These are phyloP conservation scores for Microbotryum saponariae DNA, from an alignment of 1,284 basidiomycete species.

Conservation along the genomic window DNA sequence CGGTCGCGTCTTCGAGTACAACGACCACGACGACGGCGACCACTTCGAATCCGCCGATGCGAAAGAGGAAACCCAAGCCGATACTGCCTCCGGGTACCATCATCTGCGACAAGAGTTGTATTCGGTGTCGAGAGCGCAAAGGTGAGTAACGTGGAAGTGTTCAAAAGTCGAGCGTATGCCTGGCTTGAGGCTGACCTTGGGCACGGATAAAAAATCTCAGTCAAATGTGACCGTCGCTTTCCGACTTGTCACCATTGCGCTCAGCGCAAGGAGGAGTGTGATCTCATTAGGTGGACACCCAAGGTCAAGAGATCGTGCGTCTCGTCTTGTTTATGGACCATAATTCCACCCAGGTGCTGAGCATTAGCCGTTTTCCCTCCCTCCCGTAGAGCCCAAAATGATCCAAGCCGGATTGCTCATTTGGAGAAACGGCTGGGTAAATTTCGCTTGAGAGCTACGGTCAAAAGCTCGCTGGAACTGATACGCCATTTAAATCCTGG, in stretches of 20 bases:
- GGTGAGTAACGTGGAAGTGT: neutral
- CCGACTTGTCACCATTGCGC: constrained; percentile 17
- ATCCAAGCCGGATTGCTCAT: neutral
- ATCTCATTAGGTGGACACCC: constrained; percentile 1
- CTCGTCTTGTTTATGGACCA: too few relatives aligned
- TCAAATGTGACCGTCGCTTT: constrained; percentile 18
- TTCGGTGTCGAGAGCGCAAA: constrained; percentile 1
- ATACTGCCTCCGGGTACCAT: constrained; percentile 4
- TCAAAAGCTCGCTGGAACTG: neutral
- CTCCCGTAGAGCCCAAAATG: neutral
- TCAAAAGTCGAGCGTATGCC: neutral
- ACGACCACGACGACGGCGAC: too few relatives aligned
- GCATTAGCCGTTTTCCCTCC: neutral
- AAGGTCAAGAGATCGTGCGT: neutral
- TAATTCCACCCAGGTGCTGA: neutral
- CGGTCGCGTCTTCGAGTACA: too few relatives aligned
- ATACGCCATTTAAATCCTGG: too few relatives aligned
- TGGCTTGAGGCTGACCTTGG: neutral
- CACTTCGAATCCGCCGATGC: neutral
- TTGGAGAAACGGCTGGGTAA: neutral
- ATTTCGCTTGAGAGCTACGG: neutral
- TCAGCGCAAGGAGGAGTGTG: constrained; percentile 18
- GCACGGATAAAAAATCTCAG: neutral
- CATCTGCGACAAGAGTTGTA: constrained; percentile 7
- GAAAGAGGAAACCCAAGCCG: neutral